phyloP scores from a whole-genome alignment of 164 flowering plant species.

The Cinnamomum chago region DNA sequence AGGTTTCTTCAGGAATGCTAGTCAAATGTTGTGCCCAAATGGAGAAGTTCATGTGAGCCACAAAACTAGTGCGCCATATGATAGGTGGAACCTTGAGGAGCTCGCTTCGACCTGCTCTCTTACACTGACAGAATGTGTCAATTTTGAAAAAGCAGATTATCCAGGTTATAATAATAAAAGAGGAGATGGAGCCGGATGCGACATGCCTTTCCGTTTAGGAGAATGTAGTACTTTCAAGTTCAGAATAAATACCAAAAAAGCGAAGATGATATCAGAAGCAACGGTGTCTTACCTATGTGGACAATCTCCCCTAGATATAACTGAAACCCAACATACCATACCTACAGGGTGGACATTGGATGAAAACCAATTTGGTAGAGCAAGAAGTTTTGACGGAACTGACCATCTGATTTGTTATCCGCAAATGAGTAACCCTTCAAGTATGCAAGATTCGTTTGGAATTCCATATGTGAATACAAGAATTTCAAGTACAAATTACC shows the following conservation, averaged over 20 bases:
- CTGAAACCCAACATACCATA: not conserved
- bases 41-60: slow-evolving; percentile 67
- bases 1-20: slow-evolving; percentile 44
- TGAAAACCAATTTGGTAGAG: not conserved
- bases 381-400: not conserved
- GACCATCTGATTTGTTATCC: not conserved
- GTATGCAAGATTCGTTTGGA: not conserved
- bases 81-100: slow-evolving; percentile 43
- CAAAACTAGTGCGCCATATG: slow-evolving; percentile 42
- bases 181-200: slow-evolving; percentile 28
- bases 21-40: slow-evolving; percentile 35
- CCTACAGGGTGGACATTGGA: not conserved
- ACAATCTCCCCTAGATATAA: not conserved
- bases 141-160: slow-evolving; percentile 30
- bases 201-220: slow-evolving; percentile 34
- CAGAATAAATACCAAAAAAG: not conserved
- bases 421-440: not conserved
- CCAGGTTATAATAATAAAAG: slow-evolving; percentile 44
- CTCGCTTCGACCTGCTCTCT: slow-evolving; percentile 31
- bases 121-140: slow-evolving; percentile 22
- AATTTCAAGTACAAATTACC: not conserved
- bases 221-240: slow-evolving; percentile 42
- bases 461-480: not conserved
- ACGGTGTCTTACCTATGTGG: not conserved
- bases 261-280: slow-evolving; percentile 3